A percentile compares a stretch with the other conserved stretches of the same genome.
phyloP scores from a whole-genome alignment of 192 early-diverging fungal species.

The Backusella liffmaniae region DNA sequence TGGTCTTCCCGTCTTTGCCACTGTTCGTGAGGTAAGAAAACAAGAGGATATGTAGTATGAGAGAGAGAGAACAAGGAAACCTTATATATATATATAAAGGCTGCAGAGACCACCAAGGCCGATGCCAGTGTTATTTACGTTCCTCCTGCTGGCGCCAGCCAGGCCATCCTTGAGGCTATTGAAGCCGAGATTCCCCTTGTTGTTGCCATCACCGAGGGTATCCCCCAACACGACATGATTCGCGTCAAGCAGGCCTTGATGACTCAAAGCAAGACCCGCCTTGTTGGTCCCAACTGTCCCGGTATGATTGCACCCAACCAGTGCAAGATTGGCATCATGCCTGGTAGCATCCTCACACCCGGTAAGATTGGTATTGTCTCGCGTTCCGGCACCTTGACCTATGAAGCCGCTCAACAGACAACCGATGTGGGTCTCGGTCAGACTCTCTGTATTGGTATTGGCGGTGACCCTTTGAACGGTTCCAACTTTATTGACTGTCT shows the following conservation, averaged over 20 bases:
- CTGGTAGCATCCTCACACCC: conserved; percentile 95
- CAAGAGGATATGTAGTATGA: neutral
- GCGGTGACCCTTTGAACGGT: conserved; percentile 99
- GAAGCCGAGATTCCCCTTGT: conserved; percentile 95
- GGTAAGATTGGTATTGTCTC: conserved; percentile 99
- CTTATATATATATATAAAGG: conserved; percentile 47
- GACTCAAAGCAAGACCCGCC: conserved; percentile 88
- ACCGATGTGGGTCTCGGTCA: conserved; percentile 94
- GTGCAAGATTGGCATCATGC: conserved; percentile 99
- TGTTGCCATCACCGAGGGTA: conserved; percentile 98
- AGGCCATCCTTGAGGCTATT: conserved; percentile 95
- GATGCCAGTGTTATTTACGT: conserved; percentile 99
- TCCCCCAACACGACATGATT: conserved; percentile 99
- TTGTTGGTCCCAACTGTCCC: conserved; percentile 99
- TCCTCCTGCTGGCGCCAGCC: conserved; percentile 92
- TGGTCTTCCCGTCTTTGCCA: conserved; percentile 94
- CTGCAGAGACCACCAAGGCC: conserved; percentile 80
- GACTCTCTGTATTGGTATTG: conserved; percentile 95
- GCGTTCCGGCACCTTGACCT: conserved; percentile 97
- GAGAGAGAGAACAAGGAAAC: neutral
- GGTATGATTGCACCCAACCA: conserved; percentile 96
- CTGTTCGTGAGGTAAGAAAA: conserved; percentile 68
- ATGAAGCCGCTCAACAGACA: conserved; percentile 99
- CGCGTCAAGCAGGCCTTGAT: conserved; percentile 88
- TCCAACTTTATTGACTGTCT: conserved; percentile 99